Percentiles rank a stretch among this genome's conserved stretches.
Evolutionary conservation across 495 filamentous ascomycete species (phyloP).

Genomic region (Neurospora africana): DNA sequence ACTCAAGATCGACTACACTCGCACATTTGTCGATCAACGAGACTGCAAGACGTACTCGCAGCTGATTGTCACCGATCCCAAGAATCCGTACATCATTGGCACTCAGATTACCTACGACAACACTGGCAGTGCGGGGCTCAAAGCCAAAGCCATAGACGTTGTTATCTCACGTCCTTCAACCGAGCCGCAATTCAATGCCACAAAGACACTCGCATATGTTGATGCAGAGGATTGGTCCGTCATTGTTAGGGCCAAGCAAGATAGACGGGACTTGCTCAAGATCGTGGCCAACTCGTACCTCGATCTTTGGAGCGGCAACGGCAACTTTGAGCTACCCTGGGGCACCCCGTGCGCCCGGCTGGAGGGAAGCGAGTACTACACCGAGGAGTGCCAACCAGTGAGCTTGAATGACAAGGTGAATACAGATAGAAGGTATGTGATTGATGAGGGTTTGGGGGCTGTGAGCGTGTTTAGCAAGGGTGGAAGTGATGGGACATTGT

Average conservation of each 20-base stretch:
- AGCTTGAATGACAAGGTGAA: slow-evolving; percentile 8
- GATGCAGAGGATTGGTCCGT: slow-evolving; percentile 17
- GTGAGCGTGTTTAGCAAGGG: slow-evolving; percentile 31
- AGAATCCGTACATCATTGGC: slow-evolving; percentile 38
- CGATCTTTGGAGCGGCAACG: slow-evolving; percentile 16
- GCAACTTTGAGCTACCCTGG: slow-evolving; percentile 15
- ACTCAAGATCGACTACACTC: slow-evolving; percentile 38
- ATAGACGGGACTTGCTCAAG: slow-evolving; percentile 11
- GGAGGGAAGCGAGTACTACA: slow-evolving; percentile 18
- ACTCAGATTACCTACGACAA: slow-evolving; percentile 34
- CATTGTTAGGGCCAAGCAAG: slow-evolving; percentile 12
- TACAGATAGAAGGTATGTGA: slow-evolving; percentile 28
- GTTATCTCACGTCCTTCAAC: background rate
- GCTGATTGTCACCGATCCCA: slow-evolving; percentile 30
- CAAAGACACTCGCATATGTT: slow-evolving; percentile 14
- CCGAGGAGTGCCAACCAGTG: background rate
- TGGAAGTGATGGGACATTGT: slow-evolving; percentile 28
- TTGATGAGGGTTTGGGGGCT: slow-evolving; percentile 26
- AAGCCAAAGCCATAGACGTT: background rate
- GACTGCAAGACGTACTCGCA: slow-evolving; percentile 41
- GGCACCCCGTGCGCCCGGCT: slow-evolving; percentile 17
- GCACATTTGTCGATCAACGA: slow-evolving; percentile 35
- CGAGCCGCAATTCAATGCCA: slow-evolving; percentile 18
- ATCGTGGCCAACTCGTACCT: slow-evolving; percentile 20
- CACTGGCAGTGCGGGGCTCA: background rate